Conservation (phyloP, 768 basidiomycete species). For the Polyporus arcularius region DNA sequence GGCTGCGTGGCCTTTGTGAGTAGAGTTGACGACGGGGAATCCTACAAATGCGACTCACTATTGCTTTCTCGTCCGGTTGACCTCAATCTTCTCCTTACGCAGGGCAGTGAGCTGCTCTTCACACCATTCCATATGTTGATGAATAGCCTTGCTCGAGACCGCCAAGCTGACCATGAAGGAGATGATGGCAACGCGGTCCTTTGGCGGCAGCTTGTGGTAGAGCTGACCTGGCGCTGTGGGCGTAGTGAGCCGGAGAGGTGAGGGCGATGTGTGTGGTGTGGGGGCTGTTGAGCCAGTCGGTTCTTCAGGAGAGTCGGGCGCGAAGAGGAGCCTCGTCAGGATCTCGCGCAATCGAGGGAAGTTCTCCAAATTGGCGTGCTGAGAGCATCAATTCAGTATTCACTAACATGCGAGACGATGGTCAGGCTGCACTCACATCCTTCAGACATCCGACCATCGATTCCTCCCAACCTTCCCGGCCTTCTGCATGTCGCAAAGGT, state of each 20-base stretch:
- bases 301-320: constrained; percentile 53
- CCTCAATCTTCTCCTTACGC: constrained; percentile 93
- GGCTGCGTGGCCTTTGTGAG: constrained; percentile 37
- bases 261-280: constrained; percentile 47
- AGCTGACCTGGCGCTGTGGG: constrained; percentile 61
- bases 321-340: constrained; percentile 72
- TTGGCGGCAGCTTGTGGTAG: constrained; percentile 71
- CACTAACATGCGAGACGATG: background rate
- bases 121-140: constrained; percentile 86
- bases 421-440: constrained; percentile 63
- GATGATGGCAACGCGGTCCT: constrained; percentile 83
- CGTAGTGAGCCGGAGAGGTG: constrained; percentile 37
- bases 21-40: too few species aligned
- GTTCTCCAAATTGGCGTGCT: constrained; percentile 75
- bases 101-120: constrained; percentile 89
- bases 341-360: constrained; percentile 75
- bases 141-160: constrained; percentile 86
- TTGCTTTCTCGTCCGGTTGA: constrained; percentile 87
- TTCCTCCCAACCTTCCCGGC: constrained; percentile 89
- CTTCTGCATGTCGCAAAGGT: constrained; percentile 69
- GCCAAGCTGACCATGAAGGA: constrained; percentile 89
- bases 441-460: constrained; percentile 85
- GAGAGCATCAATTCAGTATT: constrained; percentile 9
- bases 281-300: constrained; percentile 49
- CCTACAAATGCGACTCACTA: constrained; percentile 54